Conservation (phyloP, 306 rosid genomes). For the Delonix regia region DNA sequence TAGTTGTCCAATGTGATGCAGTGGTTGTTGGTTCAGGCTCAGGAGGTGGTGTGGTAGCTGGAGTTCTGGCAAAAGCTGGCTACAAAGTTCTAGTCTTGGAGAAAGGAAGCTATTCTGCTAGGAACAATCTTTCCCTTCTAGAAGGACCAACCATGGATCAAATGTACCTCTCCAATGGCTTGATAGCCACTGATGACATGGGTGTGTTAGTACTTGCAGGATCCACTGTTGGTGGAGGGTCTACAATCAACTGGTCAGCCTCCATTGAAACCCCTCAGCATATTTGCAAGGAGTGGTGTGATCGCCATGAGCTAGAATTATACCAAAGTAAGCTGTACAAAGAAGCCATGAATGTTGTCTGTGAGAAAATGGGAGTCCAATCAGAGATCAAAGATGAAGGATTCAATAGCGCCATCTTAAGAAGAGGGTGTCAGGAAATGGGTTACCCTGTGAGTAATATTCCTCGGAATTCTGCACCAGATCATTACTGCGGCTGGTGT, state of each 20-base stretch:
- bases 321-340: constrained; percentile 60
- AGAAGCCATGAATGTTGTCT: constrained; percentile 70
- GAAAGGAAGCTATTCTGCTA: constrained; percentile 72
- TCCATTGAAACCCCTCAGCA: constrained; percentile 63
- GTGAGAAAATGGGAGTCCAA: constrained; percentile 80
- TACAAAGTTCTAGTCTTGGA: constrained; percentile 77
- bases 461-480: constrained; percentile 65
- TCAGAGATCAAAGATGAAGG: constrained; percentile 66
- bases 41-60: constrained; percentile 86
- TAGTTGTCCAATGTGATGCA: constrained; percentile 66
- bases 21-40: constrained; percentile 90
- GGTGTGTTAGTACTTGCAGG: constrained; percentile 66
- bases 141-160: constrained; percentile 73
- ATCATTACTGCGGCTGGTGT: constrained; percentile 91
- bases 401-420: constrained; percentile 64
- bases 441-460: constrained; percentile 61
- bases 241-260: constrained; percentile 80
- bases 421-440: constrained; percentile 79
- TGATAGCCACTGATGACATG: constrained; percentile 63
- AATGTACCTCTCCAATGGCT: constrained; percentile 70
- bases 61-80: constrained; percentile 72
- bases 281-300: constrained; percentile 69
- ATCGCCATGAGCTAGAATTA: constrained; percentile 50
- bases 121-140: constrained; percentile 72
- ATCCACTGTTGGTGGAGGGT: constrained; percentile 87